phyloP scores from a whole-genome alignment of 768 basidiomycete genomes.

The Mycena sanguinolenta region DNA sequence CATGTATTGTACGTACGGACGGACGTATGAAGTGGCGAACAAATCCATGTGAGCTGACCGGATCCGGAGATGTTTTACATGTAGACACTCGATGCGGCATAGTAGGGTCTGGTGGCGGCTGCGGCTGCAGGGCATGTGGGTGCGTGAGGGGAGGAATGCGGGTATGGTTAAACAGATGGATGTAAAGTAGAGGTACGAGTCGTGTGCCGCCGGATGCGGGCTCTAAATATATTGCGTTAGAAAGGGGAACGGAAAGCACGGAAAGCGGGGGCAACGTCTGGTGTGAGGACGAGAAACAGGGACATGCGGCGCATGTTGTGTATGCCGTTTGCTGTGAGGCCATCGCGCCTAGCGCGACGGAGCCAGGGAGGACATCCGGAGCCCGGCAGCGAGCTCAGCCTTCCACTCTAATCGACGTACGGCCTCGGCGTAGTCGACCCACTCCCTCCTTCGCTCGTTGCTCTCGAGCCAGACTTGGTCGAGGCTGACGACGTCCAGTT shows the following conservation, averaged over 20 bases:
- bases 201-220: slow-evolving; percentile 24
- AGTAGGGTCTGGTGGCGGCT: slow-evolving; percentile 17
- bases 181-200: slow-evolving; percentile 32
- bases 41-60: not conserved
- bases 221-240: slow-evolving; percentile 32
- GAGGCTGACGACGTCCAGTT: slow-evolving; percentile 83
- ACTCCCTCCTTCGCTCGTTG: slow-evolving; percentile 84
- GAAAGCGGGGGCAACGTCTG: slow-evolving; percentile 14
- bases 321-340: slow-evolving; percentile 14
- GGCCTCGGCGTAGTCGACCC: slow-evolving; percentile 91
- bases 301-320: not conserved
- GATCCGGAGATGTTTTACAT: slow-evolving; percentile 3
- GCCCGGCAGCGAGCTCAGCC: slow-evolving; percentile 83
- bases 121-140: not conserved
- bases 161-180: slow-evolving; percentile 32
- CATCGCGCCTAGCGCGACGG: slow-evolving; percentile 65
- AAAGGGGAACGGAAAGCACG: slow-evolving; percentile 6
- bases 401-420: slow-evolving; percentile 84
- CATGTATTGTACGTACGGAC: not conserved
- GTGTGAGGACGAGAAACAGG: not conserved
- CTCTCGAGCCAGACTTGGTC: slow-evolving; percentile 87
- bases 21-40: not conserved
- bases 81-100: slow-evolving; percentile 5
- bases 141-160: not conserved
- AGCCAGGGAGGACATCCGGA: slow-evolving; percentile 79